Evolutionary conservation across 108 stramenopile genomes (phyloP).

Genomic region (Parietichytrium sp.): DNA sequence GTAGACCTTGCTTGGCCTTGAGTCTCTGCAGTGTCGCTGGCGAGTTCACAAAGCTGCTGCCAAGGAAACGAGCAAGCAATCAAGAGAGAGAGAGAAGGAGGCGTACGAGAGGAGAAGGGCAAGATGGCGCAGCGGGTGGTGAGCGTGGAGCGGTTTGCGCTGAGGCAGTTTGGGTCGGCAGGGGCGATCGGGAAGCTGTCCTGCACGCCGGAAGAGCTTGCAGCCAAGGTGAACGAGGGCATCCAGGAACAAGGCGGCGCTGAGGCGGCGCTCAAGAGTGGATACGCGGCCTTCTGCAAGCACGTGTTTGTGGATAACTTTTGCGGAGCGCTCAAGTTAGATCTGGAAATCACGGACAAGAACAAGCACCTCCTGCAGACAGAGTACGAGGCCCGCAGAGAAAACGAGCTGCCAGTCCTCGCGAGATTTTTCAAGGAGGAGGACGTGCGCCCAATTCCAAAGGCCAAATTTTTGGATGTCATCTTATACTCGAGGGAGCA

Average conservation of each 20-base stretch:
- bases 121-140: too few species aligned
- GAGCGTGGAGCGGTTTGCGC: too few species aligned
- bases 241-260: neutral
- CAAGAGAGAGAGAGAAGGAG: too few species aligned
- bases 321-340: slow-evolving; percentile 70
- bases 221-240: slow-evolving; percentile 43
- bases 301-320: slow-evolving; percentile 90
- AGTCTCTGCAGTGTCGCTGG: too few species aligned
- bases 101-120: too few species aligned
- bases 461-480: slow-evolving; percentile 82
- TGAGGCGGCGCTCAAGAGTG: slow-evolving; percentile 62
- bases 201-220: slow-evolving; percentile 39
- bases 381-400: slow-evolving; percentile 81
- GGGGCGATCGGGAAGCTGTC: too few species aligned
- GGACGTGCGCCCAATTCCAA: slow-evolving; percentile 64
- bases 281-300: slow-evolving; percentile 98
- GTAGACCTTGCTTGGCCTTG: too few species aligned
- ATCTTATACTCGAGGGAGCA: slow-evolving; percentile 92
- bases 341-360: slow-evolving; percentile 72
- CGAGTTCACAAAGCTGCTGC: too few species aligned
- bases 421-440: slow-evolving; percentile 73
- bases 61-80: too few species aligned
- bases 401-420: slow-evolving; percentile 84
- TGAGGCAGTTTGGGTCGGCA: too few species aligned
- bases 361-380: slow-evolving; percentile 76